Percentiles rank a stretch among this genome's conserved stretches.
These are phyloP conservation scores for Fusarium mangiferae DNA, from an alignment of 2,329 filamentous ascomycete genomes.

Conservation along the genomic window DNA sequence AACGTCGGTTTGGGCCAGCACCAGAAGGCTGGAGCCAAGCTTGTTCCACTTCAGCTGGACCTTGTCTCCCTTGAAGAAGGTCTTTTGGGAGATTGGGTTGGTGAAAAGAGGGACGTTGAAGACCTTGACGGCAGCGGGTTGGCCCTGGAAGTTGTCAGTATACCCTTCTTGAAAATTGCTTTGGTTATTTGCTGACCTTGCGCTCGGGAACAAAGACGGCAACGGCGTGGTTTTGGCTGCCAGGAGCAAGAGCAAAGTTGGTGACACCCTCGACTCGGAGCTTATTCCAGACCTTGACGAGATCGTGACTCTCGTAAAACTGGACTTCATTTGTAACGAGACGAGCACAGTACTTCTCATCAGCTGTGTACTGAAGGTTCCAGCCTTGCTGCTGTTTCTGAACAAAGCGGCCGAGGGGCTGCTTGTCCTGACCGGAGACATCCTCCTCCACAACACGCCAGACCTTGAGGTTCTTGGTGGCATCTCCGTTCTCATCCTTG, in stretches of 20 bases:
- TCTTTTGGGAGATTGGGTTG: constrained; percentile 91
- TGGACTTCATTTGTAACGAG: constrained; percentile 97
- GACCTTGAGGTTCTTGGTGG: constrained; percentile 95
- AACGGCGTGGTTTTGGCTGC: constrained; percentile 84
- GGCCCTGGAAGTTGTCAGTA: constrained; percentile 68
- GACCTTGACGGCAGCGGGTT: constrained; percentile 93
- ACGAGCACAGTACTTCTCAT: constrained; percentile 93
- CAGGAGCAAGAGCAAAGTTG: constrained; percentile 90
- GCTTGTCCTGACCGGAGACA: constrained; percentile 70
- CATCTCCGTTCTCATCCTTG: constrained; percentile 94
- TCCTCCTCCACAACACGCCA: constrained; percentile 85
- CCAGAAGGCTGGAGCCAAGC: constrained; percentile 88
- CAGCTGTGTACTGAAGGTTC: constrained; percentile 96
- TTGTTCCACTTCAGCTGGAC: constrained; percentile 99
- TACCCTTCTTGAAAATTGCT: neutral
- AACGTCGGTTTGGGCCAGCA: constrained; percentile 96
- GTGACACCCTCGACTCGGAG: constrained; percentile 89
- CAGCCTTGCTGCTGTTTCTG: constrained; percentile 96
- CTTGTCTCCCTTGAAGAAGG: constrained; percentile 99
- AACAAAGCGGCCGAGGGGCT: constrained; percentile 87
- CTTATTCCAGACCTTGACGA: constrained; percentile 93
- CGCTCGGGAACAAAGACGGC: constrained; percentile 96
- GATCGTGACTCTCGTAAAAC: constrained; percentile 90
- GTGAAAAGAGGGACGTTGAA: constrained; percentile 92
- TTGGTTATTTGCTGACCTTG: constrained; percentile 68